Percentiles rank a stretch among this genome's conserved stretches.
Evolutionary conservation across 352 stramenopile genomes (phyloP).

Genomic region (Phytophthora cryptogea): DNA sequence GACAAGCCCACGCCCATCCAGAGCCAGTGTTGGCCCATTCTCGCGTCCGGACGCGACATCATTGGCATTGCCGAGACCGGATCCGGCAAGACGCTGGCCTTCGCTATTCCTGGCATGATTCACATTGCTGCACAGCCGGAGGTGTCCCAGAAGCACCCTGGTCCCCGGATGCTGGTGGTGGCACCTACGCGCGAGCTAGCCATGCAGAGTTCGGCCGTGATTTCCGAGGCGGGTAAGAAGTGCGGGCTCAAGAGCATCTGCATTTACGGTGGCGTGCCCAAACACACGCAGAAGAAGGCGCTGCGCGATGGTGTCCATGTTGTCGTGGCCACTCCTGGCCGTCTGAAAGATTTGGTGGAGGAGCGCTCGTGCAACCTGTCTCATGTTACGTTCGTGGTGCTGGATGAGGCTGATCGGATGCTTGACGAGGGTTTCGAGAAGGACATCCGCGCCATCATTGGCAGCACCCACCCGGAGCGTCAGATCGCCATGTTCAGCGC

Average conservation of each 20-base stretch:
- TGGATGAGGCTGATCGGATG: conserved; percentile 97
- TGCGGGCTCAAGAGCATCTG: conserved; percentile 89
- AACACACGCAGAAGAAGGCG: conserved; percentile 91
- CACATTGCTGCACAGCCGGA: conserved; percentile 75
- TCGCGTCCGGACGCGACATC: conserved; percentile 86
- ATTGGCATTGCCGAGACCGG: conserved; percentile 94
- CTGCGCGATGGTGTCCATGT: conserved; percentile 91
- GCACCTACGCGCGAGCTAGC: conserved; percentile 94
- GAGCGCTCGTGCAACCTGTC: conserved; percentile 85
- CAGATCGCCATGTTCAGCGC: conserved; percentile 98
- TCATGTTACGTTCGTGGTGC: conserved; percentile 93
- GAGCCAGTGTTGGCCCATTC: conserved; percentile 95
- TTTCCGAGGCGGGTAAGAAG: conserved; percentile 91
- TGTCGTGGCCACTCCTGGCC: conserved; percentile 96
- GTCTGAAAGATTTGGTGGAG: conserved; percentile 92
- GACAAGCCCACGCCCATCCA: conserved; percentile 96
- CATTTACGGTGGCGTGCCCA: conserved; percentile 96
- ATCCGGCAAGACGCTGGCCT: conserved; percentile 97
- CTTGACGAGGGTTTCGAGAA: conserved; percentile 95
- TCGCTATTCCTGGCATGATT: conserved; percentile 92
- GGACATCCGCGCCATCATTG: conserved; percentile 91
- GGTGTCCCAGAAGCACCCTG: conserved; percentile 59
- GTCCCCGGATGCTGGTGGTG: conserved; percentile 93
- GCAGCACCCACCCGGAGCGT: conserved; percentile 73
- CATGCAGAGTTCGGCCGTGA: conserved; percentile 93